These are phyloP conservation scores for Fusarium phyllophilum DNA, from an alignment of 2,329 filamentous ascomycete genomes.

Conservation along the genomic window DNA sequence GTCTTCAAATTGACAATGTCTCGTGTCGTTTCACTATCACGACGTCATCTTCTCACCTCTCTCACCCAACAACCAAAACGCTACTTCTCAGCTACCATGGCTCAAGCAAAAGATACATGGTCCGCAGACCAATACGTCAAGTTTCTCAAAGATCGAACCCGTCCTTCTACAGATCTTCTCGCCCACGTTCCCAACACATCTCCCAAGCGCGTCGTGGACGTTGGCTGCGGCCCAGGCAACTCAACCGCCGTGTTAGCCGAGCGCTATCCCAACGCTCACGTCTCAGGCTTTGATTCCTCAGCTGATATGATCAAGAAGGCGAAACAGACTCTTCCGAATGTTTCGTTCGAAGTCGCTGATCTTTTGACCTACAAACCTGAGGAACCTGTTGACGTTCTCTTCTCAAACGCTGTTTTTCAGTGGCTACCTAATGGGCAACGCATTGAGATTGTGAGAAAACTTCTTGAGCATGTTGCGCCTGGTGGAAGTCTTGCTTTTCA, in stretches of 20 bases:
- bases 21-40: neutral
- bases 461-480: constrained; percentile 53
- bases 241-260: constrained; percentile 60
- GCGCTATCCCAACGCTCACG: constrained; percentile 57
- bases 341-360: constrained; percentile 59
- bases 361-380: constrained; percentile 53
- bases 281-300: constrained; percentile 65
- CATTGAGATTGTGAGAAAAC: constrained; percentile 54
- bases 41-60: constrained; percentile 16
- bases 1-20: neutral
- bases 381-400: constrained; percentile 55
- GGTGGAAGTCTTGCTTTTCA: constrained; percentile 66
- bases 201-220: constrained; percentile 61
- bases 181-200: constrained; percentile 54
- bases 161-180: constrained; percentile 63
- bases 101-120: constrained; percentile 51
- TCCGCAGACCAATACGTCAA: constrained; percentile 67
- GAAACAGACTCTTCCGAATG: constrained; percentile 49
- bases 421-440: constrained; percentile 60
- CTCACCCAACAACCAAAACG: neutral
- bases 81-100: constrained; percentile 7
- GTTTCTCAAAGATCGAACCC: constrained; percentile 63
- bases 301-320: constrained; percentile 66
- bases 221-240: constrained; percentile 71
- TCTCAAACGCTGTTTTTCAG: constrained; percentile 68